phyloP scores from a whole-genome alignment of 768 basidiomycete genomes.

The Tephrocybe sp. region DNA sequence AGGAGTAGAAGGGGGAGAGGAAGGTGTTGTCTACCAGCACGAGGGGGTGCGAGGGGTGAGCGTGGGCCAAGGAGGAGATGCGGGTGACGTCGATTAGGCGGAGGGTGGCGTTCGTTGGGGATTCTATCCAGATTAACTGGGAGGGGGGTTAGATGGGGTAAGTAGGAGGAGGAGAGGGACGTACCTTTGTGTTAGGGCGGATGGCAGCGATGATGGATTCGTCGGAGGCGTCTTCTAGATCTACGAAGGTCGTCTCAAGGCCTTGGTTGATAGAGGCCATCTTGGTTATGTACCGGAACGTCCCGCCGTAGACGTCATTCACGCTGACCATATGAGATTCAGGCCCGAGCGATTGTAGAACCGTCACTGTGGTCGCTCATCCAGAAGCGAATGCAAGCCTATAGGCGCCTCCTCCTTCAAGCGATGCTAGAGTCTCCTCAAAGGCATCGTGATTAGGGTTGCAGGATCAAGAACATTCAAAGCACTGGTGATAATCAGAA shows the following conservation, averaged over 20 bases:
- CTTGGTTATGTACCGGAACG: constrained; percentile 76
- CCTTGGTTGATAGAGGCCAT: constrained; percentile 66
- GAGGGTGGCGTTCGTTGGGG: constrained; percentile 94
- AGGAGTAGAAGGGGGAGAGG: constrained; percentile 88
- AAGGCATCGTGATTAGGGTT: constrained; percentile 88
- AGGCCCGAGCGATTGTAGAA: constrained; percentile 73
- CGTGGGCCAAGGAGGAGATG: constrained; percentile 63
- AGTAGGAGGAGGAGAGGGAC: constrained; percentile 15
- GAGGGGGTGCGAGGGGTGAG: constrained; percentile 65
- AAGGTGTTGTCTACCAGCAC: constrained; percentile 95
- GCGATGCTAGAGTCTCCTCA: constrained; percentile 72
- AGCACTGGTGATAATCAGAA: constrained; percentile 46
- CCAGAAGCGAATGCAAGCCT: constrained; percentile 86
- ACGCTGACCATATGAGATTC: constrained; percentile 83
- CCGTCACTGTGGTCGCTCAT: constrained; percentile 80
- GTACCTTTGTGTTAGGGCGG: constrained; percentile 77
- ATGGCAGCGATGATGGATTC: constrained; percentile 66
- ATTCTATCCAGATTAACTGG: constrained; percentile 94
- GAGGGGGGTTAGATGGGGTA: not conserved
- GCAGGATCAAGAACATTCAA: constrained; percentile 85
- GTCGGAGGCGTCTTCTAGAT: constrained; percentile 72
- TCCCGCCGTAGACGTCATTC: constrained; percentile 94
- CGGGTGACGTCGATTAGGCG: constrained; percentile 79
- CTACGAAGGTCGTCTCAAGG: constrained; percentile 74
- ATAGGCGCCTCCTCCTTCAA: constrained; percentile 74